Conservation (phyloP, 306 rosid species). For the Rosa multiflora region DNA sequence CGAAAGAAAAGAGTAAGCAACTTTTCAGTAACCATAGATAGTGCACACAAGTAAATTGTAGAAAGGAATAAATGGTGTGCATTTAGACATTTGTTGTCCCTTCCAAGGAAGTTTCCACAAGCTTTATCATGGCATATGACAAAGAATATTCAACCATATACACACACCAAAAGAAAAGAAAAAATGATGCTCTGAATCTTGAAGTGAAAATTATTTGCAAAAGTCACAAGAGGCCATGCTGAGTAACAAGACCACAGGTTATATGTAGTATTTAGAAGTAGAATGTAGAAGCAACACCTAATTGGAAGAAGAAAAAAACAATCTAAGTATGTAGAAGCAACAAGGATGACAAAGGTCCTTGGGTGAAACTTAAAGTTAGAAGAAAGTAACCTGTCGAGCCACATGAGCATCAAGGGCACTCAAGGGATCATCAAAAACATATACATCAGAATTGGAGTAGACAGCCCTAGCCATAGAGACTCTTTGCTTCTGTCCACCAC, state of each 20-base stretch:
- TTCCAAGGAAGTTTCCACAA: too few relatives aligned
- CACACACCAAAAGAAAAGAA: too few relatives aligned
- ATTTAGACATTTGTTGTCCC: too few relatives aligned
- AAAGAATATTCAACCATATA: too few relatives aligned
- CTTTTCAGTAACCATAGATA: not conserved
- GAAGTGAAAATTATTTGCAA: too few relatives aligned
- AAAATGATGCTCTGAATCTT: too few relatives aligned
- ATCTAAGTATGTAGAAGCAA: not conserved
- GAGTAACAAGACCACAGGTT: too few relatives aligned
- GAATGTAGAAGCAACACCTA: too few relatives aligned
- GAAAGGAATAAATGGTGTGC: not conserved
- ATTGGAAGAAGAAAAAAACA: too few relatives aligned
- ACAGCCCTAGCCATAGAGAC: slow-evolving; percentile 85
- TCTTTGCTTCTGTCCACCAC: slow-evolving; percentile 91
- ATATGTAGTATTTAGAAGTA: too few relatives aligned
- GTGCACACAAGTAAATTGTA: not conserved
- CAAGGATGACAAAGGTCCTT: not conserved
- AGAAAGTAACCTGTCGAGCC: slow-evolving; percentile 60
- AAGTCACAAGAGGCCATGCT: too few relatives aligned
- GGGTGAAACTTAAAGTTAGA: slow-evolving; percentile 5
- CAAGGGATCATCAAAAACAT: slow-evolving; percentile 77
- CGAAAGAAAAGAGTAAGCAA: not conserved
- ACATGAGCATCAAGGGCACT: slow-evolving; percentile 86
- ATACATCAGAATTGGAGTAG: slow-evolving; percentile 70
- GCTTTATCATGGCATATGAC: too few relatives aligned